These are phyloP conservation scores for Boletus barrowsii DNA, from an alignment of 768 basidiomycete genomes.

Conservation along the genomic window DNA sequence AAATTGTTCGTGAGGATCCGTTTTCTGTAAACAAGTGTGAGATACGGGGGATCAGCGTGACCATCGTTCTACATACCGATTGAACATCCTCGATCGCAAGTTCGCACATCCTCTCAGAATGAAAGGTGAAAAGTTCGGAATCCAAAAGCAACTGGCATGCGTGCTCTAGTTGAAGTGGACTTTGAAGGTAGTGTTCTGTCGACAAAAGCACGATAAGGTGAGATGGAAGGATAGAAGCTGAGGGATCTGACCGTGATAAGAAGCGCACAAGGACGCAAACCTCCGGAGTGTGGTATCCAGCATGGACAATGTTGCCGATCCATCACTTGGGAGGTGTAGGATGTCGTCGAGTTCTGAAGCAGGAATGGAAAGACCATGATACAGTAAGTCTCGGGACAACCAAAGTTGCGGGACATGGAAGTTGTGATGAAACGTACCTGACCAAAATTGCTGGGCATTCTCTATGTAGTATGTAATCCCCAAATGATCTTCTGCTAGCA, in stretches of 20 bases:
- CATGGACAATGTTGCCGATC: slow-evolving; percentile 58
- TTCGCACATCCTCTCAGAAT: slow-evolving; percentile 90
- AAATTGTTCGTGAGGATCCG: slow-evolving; percentile 80
- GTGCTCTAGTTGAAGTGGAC: slow-evolving; percentile 79
- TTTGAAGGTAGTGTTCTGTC: slow-evolving; percentile 81
- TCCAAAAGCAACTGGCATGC: slow-evolving; percentile 73
- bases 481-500: slow-evolving; percentile 55
- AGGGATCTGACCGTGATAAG: slow-evolving; percentile 73
- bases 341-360: slow-evolving; percentile 82
- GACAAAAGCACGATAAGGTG: slow-evolving; percentile 13
- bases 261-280: slow-evolving; percentile 74
- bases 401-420: slow-evolving; percentile 3
- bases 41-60: neutral
- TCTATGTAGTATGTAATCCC: slow-evolving; percentile 82
- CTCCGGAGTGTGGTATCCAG: slow-evolving; percentile 78
- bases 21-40: slow-evolving; percentile 48
- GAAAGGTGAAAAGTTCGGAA: slow-evolving; percentile 86
- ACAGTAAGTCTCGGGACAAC: slow-evolving; percentile 4
- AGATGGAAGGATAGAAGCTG: neutral
- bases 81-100: slow-evolving; percentile 67
- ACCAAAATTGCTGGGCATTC: slow-evolving; percentile 87
- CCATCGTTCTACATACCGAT: slow-evolving; percentile 44
- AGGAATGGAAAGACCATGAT: neutral
- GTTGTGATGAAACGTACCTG: slow-evolving; percentile 50
- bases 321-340: slow-evolving; percentile 59